Conservation (phyloP, 225 moss, liverwort and hornwort species). For the Sphagnum tenellum region DNA sequence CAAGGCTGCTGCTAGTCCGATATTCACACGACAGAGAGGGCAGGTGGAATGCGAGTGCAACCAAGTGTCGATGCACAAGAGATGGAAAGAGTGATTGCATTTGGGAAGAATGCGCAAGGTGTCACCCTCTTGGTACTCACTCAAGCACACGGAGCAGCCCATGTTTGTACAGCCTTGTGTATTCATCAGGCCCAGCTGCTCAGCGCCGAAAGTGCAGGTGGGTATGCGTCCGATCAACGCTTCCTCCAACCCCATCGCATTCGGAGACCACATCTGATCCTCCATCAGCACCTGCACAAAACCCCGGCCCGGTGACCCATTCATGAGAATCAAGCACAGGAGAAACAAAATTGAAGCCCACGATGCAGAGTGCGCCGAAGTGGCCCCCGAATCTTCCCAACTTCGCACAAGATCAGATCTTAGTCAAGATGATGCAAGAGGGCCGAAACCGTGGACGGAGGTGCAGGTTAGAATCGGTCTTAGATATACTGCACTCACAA, state of each 20-base stretch:
- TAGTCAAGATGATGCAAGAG: too few species aligned
- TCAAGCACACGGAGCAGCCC: conserved; percentile 74
- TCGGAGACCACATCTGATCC: conserved; percentile 25
- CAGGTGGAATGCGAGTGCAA: conserved; percentile 55
- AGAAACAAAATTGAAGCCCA: too few species aligned
- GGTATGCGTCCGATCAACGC: conserved; percentile 59
- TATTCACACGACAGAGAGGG: conserved; percentile 66
- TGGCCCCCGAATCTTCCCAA: too few species aligned
- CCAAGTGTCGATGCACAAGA: conserved; percentile 78
- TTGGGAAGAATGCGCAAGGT: conserved; percentile 72
- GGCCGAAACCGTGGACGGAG: too few species aligned
- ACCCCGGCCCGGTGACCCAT: too few species aligned
- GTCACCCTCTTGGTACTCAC: conserved; percentile 63
- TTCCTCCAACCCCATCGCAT: conserved; percentile 47
- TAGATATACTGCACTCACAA: too few species aligned
- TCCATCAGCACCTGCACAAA: conserved; percentile 18
- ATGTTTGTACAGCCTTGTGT: conserved; percentile 14
- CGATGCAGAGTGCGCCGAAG: too few species aligned
- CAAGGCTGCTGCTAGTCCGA: conserved; percentile 26
- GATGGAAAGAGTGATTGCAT: conserved; percentile 76
- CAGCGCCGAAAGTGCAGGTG: conserved; percentile 47
- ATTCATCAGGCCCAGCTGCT: not conserved
- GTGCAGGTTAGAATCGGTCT: too few species aligned
- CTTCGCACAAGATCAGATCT: too few species aligned
- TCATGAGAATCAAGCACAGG: too few species aligned